These are phyloP conservation scores for Ophidiomyces ophidiicola DNA, from an alignment of 2,329 filamentous ascomycete genomes.

Conservation along the genomic window DNA sequence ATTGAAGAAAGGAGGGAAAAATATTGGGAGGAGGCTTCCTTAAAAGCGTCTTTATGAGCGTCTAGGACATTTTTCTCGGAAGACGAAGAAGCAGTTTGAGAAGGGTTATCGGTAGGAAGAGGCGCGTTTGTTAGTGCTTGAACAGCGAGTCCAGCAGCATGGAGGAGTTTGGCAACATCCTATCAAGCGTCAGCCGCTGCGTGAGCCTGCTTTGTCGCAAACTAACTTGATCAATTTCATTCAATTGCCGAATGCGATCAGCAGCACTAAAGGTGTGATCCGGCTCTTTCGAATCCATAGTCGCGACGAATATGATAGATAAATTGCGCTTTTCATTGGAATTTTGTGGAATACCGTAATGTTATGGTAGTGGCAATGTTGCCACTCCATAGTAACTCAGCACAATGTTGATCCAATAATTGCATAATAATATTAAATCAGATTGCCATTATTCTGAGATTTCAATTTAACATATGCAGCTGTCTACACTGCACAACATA, in stretches of 20 bases:
- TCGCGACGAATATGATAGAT: not conserved
- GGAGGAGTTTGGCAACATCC: constrained; percentile 44
- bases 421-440: no score
- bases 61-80: constrained; percentile 33
- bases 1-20: constrained; percentile 61
- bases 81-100: constrained; percentile 20
- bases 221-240: constrained; percentile 66
- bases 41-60: constrained; percentile 49
- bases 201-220: no score
- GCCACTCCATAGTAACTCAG: no score
- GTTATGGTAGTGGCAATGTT: no score
- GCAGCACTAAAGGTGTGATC: constrained; percentile 50
- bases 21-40: constrained; percentile 47
- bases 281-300: constrained; percentile 18
- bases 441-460: no score
- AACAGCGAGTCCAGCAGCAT: constrained; percentile 50
- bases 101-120: constrained; percentile 17
- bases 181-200: constrained; percentile 18
- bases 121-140: constrained; percentile 47
- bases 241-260: constrained; percentile 69
- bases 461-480: no score
- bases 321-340: not conserved
- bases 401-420: no score
- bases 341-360: no score
- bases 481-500: no score